These are phyloP conservation scores for Pichia sp. DNA, from an alignment of 1,139 yeast genomes.

Conservation along the genomic window DNA sequence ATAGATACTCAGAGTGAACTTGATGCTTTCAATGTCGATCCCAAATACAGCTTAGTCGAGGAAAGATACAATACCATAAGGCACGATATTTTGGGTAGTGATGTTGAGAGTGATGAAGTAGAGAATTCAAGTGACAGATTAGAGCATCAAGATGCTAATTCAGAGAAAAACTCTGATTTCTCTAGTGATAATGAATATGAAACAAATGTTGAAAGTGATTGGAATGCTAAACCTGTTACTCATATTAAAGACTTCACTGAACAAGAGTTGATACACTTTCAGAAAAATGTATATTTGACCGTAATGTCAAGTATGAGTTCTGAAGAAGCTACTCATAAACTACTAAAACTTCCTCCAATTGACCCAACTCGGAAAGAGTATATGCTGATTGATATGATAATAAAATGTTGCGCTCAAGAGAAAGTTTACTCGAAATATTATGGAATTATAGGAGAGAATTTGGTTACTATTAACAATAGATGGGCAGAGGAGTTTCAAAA, in stretches of 20 bases:
- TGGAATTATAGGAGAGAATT: conserved; percentile 69
- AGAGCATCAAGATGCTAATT: too few relatives aligned
- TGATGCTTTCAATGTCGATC: conserved; percentile 48
- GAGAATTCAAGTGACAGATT: conserved; percentile 19
- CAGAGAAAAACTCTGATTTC: conserved; percentile 25
- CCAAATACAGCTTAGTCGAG: conserved; percentile 46
- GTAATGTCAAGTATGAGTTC: conserved; percentile 90
- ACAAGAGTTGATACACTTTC: conserved; percentile 50
- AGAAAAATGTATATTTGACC: conserved; percentile 71
- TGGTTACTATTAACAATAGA: conserved; percentile 40
- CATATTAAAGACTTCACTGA: conserved; percentile 64
- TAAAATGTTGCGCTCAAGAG: conserved; percentile 82
- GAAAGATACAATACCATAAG: conserved; percentile 34
- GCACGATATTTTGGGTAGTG: conserved; percentile 41
- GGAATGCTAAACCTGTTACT: background rate
- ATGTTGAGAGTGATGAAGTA: conserved; percentile 29
- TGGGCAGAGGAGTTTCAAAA: conserved; percentile 54
- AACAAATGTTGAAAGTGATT: conserved; percentile 14
- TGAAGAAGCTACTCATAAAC: conserved; percentile 88
- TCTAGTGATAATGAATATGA: conserved; percentile 14
- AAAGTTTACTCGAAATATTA: conserved; percentile 80
- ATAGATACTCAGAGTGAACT: conserved; percentile 41
- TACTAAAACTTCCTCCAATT: conserved; percentile 43
- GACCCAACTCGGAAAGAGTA: conserved; percentile 31
- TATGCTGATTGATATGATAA: conserved; percentile 63